Base-by-base conservation (phyloP, 2,329 filamentous ascomycete species). In the Blastomyces parvus region DNA sequence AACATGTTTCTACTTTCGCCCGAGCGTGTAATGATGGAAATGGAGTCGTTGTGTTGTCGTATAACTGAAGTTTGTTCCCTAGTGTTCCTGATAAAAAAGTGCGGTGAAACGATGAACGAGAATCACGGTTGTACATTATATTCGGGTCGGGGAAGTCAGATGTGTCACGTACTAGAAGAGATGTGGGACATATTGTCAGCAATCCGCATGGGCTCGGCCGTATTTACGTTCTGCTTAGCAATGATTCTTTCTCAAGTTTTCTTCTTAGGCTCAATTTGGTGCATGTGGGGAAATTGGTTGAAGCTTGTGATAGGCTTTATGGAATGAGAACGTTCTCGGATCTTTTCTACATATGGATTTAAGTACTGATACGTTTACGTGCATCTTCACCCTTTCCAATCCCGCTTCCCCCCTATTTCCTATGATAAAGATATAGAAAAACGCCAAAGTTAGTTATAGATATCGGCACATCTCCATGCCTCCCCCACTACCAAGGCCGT, bases 401-500 rank as follows among this genome's bases (percentile, higher is more conserved):
- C 30, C 25, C 17, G 22, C 1, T 27, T 40, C 13, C n/a, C 36
- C 9, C 2, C 9, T 0, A 22, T 38, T 36, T 22, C 53, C 2
- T 8, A 19, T 30, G 13, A 52, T 30, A 17, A 52, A 52, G 25
- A 27, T 30, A 30, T 9, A 4, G 4, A 52, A 27, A 36, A 9
- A 42, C 1, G 30, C 30, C 33, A 56, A 38, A 36, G 14, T 8
- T 36, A 42, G 30, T 7, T 59, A 59, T 13, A 48, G 44, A 59
- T 59, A 59, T 22, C 30, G 58, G 7, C 58, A 59, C 58, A 59
- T 55, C 25, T 53, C 59, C n/a, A 53, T 38, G 8, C 19, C n/a
- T 40, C 14, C 19, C 8, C 59, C 25, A 3, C 4, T 2, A 33
- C 17, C 7, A 3, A 40, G 4, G 3, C 13, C 33, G 11, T 22